Evolutionary conservation across 192 early-diverging fungal species (phyloP).

Genomic region (Backusella mclennaniae): DNA sequence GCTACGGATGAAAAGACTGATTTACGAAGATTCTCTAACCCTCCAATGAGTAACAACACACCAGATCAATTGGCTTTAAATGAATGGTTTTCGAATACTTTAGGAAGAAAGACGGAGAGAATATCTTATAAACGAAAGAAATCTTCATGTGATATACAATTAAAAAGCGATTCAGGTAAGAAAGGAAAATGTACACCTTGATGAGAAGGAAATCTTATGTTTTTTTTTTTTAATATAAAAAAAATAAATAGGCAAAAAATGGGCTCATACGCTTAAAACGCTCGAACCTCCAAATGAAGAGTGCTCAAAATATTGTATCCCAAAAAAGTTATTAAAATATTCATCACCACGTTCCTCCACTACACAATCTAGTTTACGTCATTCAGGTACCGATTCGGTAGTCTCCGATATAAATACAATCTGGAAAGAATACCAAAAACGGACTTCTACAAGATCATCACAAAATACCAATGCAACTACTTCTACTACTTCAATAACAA

Average conservation of each 20-base stretch:
- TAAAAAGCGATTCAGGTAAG: conserved; percentile 20
- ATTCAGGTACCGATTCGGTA: not conserved
- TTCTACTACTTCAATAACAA: not conserved
- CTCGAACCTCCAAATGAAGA: conserved; percentile 10
- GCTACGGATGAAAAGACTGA: not conserved
- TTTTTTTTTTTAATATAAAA: not conserved
- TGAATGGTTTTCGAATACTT: conserved; percentile 31
- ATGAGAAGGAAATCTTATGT: not conserved
- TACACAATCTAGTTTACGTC: not conserved
- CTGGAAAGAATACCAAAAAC: conserved; percentile 14
- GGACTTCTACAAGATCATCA: not conserved
- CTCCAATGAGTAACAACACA: not conserved
- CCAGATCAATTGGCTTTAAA: conserved; percentile 24
- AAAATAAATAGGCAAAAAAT: not conserved
- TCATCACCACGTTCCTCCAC: not conserved
- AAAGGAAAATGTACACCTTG: not conserved
- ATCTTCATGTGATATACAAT: conserved; percentile 11
- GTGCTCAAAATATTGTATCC: conserved; percentile 5
- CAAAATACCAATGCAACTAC: not conserved
- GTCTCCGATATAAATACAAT: conserved; percentile 1
- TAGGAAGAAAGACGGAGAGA: no score
- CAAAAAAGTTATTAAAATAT: conserved; percentile 5
- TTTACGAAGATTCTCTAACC: not conserved
- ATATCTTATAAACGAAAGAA: not conserved
- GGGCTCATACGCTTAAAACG: conserved; percentile 3